A percentile compares a stretch with the other conserved stretches of the same genome.
These are phyloP conservation scores for Spathaspora sp. DNA, from an alignment of 805 yeast genomes.

Conservation along the genomic window DNA sequence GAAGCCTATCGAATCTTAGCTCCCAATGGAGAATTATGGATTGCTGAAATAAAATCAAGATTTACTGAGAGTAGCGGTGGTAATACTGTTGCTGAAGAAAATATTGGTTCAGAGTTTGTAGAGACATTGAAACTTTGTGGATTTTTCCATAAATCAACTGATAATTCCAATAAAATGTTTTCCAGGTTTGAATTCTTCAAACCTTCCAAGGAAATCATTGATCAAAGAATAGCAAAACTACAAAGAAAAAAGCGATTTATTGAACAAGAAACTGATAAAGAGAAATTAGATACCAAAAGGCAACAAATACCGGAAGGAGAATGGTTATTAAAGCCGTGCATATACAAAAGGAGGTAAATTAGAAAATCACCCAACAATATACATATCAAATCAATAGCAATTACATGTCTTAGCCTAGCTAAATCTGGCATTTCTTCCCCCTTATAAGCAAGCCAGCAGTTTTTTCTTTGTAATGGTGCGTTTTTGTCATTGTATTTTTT, in stretches of 20 bases:
- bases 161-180: constrained; percentile 87
- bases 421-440: background rate
- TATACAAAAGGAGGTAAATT: constrained; percentile 71
- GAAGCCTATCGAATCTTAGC: constrained; percentile 87
- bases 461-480: background rate
- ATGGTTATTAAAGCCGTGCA: constrained; percentile 93
- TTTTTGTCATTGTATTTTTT: background rate
- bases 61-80: constrained; percentile 54
- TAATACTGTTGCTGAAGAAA: constrained; percentile 31
- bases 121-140: constrained; percentile 74
- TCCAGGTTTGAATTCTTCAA: constrained; percentile 91
- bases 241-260: constrained; percentile 65
- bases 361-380: background rate
- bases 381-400: background rate
- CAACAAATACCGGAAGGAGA: constrained; percentile 64
- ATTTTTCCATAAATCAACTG: constrained; percentile 84
- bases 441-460: background rate
- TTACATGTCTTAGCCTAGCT: background rate
- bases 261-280: constrained; percentile 64
- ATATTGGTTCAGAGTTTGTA: constrained; percentile 70
- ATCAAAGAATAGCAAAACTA: constrained; percentile 57
- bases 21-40: constrained; percentile 95
- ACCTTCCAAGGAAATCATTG: constrained; percentile 67
- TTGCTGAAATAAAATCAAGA: constrained; percentile 93
- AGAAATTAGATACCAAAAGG: constrained; percentile 55